These are phyloP conservation scores for Aphanomyces stellatus DNA, from an alignment of 352 stramenopile species.

Conservation along the genomic window DNA sequence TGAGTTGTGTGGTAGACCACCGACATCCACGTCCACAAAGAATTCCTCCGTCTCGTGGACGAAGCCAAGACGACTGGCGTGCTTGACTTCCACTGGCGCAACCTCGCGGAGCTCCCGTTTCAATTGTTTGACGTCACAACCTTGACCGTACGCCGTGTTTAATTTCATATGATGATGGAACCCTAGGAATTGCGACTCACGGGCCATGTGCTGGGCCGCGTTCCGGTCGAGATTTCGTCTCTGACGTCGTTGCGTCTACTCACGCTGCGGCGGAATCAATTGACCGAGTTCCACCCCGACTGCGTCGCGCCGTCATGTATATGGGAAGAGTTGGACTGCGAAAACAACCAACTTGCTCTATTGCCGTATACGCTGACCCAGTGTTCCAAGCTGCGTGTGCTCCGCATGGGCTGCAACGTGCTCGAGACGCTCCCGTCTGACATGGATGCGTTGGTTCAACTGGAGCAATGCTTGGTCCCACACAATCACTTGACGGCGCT, in stretches of 20 bases:
- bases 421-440: slow-evolving; percentile 31
- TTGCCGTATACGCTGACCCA: slow-evolving; percentile 37
- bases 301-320: slow-evolving; percentile 26
- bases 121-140: slow-evolving; percentile 6
- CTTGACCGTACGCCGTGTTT: neutral
- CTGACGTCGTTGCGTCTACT: slow-evolving; percentile 42
- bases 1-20: slow-evolving; percentile 39
- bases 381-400: slow-evolving; percentile 31
- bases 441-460: slow-evolving; percentile 27
- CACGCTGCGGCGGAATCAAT: slow-evolving; percentile 52
- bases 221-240: slow-evolving; percentile 31
- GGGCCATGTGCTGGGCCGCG: slow-evolving; percentile 34
- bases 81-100: slow-evolving; percentile 66
- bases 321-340: slow-evolving; percentile 52
- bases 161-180: slow-evolving; percentile 22
- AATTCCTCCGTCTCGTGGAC: slow-evolving; percentile 38
- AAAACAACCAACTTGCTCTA: slow-evolving; percentile 45
- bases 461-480: slow-evolving; percentile 34
- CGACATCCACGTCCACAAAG: slow-evolving; percentile 50
- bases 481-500: slow-evolving; percentile 45
- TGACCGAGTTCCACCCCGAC: slow-evolving; percentile 33
- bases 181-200: slow-evolving; percentile 53
- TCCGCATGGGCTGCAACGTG: slow-evolving; percentile 43
- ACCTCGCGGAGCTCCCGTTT: slow-evolving; percentile 24
- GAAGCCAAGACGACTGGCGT: slow-evolving; percentile 28